Base-by-base conservation (phyloP, 2,329 filamentous ascomycete species). In the Amauroascus niger region DNA sequence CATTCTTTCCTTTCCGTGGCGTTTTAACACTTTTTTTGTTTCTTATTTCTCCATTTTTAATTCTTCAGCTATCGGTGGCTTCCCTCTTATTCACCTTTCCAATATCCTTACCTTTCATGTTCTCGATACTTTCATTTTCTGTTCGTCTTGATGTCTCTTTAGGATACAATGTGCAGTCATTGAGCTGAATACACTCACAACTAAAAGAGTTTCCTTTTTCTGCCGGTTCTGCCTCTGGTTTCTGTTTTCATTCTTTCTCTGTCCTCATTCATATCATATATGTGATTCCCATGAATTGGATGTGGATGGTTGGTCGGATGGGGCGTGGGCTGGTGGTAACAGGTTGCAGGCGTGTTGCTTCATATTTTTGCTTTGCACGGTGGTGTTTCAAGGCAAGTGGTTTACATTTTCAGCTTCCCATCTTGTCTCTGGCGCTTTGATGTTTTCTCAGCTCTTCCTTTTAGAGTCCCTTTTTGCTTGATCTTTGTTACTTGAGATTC, bases 81-180 rank as follows among this genome's bases (percentile, higher is more conserved):
- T 3, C 7, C 2, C 16, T 32, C 22, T 22, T n/a, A n/a, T n/a
- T n/a, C n/a, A n/a, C n/a, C 44, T 47, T 20, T 11, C 8, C 32
- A 22, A 48, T 13, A 16, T 33, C 6, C 24, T 26, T 16, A 18
- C 18, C 24, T 11, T 49, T 37, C 46, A n/a, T 16, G 7, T 44
- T 52, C 43, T 45, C 7, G 43, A 18, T 5, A 33, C n/a, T 39
- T 41, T 37, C 20, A 30, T 33, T 35, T 55, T 54, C 43, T 61
- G 60, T 43, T 48, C 20, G 26, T 55, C 50, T 48, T 35, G 54
- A 47, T 39, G 47, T 51, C 20, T 50, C 39, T 37, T 50, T 57
- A 40, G 45, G 24, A 20, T 49, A 39, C 32, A 37, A n/a, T 16
- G 18, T 18, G 33, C 33, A 22, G 28, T 39, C 20, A 16, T 39